A percentile compares a stretch with the other conserved stretches of the same genome.
phyloP scores from a whole-genome alignment of 768 basidiomycete species.

The Boletus speciosus region DNA sequence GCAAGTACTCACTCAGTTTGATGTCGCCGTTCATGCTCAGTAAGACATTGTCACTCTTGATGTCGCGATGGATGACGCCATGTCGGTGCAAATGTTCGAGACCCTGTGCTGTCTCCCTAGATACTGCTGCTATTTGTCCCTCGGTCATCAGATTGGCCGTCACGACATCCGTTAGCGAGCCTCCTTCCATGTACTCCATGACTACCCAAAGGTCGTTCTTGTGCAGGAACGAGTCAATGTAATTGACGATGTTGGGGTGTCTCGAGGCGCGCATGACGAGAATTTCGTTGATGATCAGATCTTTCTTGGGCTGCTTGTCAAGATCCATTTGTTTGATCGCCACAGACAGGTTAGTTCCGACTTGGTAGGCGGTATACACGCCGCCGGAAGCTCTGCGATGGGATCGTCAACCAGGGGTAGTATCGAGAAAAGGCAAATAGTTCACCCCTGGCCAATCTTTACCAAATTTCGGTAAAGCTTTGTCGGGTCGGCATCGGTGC shows the following conservation, averaged over 20 bases:
- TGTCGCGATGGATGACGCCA: conserved; percentile 97
- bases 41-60: conserved; percentile 97
- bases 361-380: conserved; percentile 97
- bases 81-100: conserved; percentile 93
- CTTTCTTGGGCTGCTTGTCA: conserved; percentile 99
- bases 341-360: conserved; percentile 88
- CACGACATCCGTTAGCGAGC: conserved; percentile 90
- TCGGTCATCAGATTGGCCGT: conserved; percentile 92
- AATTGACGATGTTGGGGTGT: conserved; percentile 99
- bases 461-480: conserved; percentile 86
- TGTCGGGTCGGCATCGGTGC: conserved; percentile 97
- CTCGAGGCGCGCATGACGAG: conserved; percentile 96
- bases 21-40: conserved; percentile 93
- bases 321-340: conserved; percentile 99
- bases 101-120: conserved; percentile 88
- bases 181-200: conserved; percentile 99
- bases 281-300: conserved; percentile 99
- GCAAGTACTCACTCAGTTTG: conserved; percentile 82
- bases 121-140: conserved; percentile 97
- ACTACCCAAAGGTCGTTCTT: conserved; percentile 99
- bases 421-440: not conserved
- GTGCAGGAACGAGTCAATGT: conserved; percentile 96
- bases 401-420: conserved; percentile 1
- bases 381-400: conserved; percentile 83
- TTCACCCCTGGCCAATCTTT: conserved; percentile 98